These are phyloP conservation scores for Letharia columbiana DNA, from an alignment of 495 filamentous ascomycete genomes.

Conservation along the genomic window DNA sequence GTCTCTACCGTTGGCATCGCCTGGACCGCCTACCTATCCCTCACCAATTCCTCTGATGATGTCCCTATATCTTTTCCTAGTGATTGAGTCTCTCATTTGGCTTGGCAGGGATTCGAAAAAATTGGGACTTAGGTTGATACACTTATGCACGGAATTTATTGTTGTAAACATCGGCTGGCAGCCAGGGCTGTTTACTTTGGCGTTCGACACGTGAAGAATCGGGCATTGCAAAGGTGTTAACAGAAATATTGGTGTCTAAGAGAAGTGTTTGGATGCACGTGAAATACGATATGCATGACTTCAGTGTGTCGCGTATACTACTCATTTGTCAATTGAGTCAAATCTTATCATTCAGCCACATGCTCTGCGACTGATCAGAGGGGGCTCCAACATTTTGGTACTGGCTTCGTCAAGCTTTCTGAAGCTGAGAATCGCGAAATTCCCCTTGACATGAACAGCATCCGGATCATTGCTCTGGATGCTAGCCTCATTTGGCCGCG, in stretches of 20 bases:
- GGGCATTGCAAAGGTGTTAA: not conserved
- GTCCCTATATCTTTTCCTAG: conserved; percentile 1
- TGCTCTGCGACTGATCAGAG: not conserved
- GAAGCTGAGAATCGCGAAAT: not conserved
- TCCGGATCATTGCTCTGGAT: not conserved
- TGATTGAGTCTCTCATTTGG: not conserved
- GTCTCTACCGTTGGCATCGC: conserved; percentile 94
- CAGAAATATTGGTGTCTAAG: not conserved
- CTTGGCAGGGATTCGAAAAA: not conserved
- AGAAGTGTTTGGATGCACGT: not conserved
- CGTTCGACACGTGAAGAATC: not conserved
- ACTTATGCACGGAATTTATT: not conserved
- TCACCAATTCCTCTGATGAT: conserved; percentile 84
- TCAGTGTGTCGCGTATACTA: not conserved
- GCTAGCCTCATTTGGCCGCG: not conserved
- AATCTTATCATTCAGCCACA: not conserved
- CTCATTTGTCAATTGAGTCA: not conserved
- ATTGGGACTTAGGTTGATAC: not conserved
- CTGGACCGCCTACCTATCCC: conserved; percentile 97
- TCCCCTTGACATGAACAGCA: not conserved
- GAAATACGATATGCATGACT: not conserved
- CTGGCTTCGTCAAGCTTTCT: not conserved
- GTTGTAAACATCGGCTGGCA: not conserved
- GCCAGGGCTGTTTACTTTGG: not conserved
- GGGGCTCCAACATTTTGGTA: not conserved